phyloP scores from a whole-genome alignment of 257 asterid species.

The Petunia axillaris region DNA sequence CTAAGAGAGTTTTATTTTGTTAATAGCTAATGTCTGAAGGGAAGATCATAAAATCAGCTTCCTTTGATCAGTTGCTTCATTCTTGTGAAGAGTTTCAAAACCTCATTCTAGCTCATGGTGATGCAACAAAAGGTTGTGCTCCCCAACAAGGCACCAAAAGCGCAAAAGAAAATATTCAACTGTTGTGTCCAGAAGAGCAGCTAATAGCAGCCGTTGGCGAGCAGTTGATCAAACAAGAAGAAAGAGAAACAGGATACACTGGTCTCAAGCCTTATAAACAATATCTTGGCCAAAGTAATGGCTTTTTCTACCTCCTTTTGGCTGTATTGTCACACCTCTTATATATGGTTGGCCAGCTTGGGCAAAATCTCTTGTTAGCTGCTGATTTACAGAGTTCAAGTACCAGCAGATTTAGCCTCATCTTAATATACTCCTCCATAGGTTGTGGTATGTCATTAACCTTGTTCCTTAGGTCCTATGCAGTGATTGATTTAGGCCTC shows the following conservation, averaged over 20 bases:
- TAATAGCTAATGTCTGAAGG: conserved; percentile 79
- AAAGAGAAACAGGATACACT: conserved; percentile 46
- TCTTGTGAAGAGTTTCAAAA: conserved; percentile 71
- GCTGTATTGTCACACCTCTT: conserved; percentile 41
- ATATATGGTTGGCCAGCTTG: conserved; percentile 47
- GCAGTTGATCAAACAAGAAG: conserved; percentile 56
- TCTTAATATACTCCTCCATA: conserved; percentile 39
- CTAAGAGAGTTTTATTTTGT: conserved; percentile 7
- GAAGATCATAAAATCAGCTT: conserved; percentile 61
- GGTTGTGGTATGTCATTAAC: conserved; percentile 40
- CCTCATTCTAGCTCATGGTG: conserved; percentile 74
- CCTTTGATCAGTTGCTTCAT: conserved; percentile 55
- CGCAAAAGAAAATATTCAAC: conserved; percentile 47
- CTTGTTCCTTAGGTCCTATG: conserved; percentile 43
- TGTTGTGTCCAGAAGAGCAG: conserved; percentile 44
- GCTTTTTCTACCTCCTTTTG: conserved; percentile 41
- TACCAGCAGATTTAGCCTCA: conserved; percentile 34
- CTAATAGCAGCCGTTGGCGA: conserved; percentile 31
- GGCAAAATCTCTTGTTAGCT: conserved; percentile 55
- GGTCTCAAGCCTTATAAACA: conserved; percentile 52
- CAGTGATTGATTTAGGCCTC: conserved; percentile 41
- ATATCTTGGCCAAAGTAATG: conserved; percentile 46
- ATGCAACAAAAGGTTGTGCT: conserved; percentile 52
- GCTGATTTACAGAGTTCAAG: conserved; percentile 42
- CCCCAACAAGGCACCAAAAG: conserved; percentile 27